phyloP scores from a whole-genome alignment of 345 rosid genomes.

The Aegle marmelos region DNA sequence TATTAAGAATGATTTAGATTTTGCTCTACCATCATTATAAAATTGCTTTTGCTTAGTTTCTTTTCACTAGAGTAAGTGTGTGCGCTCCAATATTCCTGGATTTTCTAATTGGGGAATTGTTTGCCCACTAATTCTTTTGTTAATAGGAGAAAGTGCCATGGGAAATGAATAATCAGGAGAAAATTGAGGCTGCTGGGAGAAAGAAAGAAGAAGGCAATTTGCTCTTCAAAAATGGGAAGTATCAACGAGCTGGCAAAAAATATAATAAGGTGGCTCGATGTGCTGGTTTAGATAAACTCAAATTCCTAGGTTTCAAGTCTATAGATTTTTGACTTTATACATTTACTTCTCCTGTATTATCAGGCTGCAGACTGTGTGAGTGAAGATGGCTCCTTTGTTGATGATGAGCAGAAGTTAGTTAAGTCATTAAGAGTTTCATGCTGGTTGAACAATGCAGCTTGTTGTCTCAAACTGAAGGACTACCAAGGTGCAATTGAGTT shows the following conservation, averaged over 20 bases:
- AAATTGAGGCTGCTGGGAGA: conserved; percentile 42
- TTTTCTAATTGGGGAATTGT: neutral
- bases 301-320: neutral
- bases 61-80: neutral
- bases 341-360: conserved; percentile 2
- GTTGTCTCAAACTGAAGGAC: conserved; percentile 49
- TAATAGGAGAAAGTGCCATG: conserved; percentile 42
- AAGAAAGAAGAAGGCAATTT: conserved; percentile 60
- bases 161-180: conserved; percentile 50
- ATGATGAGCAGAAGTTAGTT: conserved; percentile 39
- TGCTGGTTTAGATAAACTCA: neutral
- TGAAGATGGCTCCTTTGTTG: conserved; percentile 45
- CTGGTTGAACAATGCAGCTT: conserved; percentile 65
- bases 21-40: neutral
- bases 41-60: neutral
- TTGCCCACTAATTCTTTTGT: neutral
- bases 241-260: conserved; percentile 45
- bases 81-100: neutral
- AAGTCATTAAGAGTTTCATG: conserved; percentile 46
- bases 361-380: conserved; percentile 49
- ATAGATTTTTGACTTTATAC: neutral
- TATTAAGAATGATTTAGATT: neutral
- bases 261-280: conserved; percentile 47
- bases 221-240: conserved; percentile 52
- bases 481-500: conserved; percentile 43